Evolutionary conservation across 306 rosid species (phyloP).

Genomic region (Rosa rugosa): DNA sequence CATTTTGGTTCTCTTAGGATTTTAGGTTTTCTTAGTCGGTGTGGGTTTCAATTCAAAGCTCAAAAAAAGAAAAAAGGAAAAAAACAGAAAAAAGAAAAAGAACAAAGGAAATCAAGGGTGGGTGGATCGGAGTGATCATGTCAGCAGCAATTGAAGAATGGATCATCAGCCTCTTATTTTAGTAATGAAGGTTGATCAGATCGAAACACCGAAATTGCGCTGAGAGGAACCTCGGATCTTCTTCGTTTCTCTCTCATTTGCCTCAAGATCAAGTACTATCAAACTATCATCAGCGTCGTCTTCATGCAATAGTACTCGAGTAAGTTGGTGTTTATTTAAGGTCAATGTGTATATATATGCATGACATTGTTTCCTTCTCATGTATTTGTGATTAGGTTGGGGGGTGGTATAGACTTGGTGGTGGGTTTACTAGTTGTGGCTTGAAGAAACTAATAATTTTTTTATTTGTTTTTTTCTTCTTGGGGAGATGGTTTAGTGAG

Average conservation of each 20-base stretch:
- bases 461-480: slow-evolving; percentile 22
- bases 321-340: slow-evolving; percentile 12
- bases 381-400: slow-evolving; percentile 31
- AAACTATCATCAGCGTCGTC: slow-evolving; percentile 10
- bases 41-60: neutral
- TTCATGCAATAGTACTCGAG: neutral
- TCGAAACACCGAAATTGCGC: slow-evolving; percentile 50
- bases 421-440: slow-evolving; percentile 33
- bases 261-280: slow-evolving; percentile 16
- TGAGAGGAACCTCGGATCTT: slow-evolving; percentile 99
- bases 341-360: slow-evolving; percentile 4
- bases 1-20: slow-evolving; percentile 20
- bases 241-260: slow-evolving; percentile 39
- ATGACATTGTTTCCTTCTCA: slow-evolving; percentile 13
- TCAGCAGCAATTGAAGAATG: slow-evolving; percentile 68
- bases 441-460: slow-evolving; percentile 41
- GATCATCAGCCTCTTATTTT: slow-evolving; percentile 50
- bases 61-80: slow-evolving; percentile 7
- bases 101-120: slow-evolving; percentile 14
- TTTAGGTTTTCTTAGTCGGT: slow-evolving; percentile 22
- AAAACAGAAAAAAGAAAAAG: slow-evolving; percentile 20
- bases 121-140: slow-evolving; percentile 95
- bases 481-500: slow-evolving; percentile 11
- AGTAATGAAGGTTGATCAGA: slow-evolving; percentile 59
- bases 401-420: slow-evolving; percentile 12